Percentiles rank a stretch among this genome's conserved stretches.
Evolutionary conservation across 2,329 filamentous ascomycete genomes (phyloP).

Genomic region (Dryadomyces quercus-mongolicae): DNA sequence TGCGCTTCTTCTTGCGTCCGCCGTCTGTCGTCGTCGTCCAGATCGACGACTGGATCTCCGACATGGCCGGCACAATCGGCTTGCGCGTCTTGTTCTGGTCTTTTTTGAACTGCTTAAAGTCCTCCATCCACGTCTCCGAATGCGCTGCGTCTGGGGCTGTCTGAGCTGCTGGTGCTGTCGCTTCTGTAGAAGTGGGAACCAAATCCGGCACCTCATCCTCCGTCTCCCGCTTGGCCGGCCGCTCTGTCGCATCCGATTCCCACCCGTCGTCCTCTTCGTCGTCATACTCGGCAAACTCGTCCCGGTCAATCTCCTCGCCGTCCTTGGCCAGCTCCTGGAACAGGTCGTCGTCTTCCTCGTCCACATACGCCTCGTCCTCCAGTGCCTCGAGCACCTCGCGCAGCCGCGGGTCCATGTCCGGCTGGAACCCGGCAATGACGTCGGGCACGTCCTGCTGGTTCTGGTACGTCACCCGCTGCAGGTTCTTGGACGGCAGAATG

Average conservation of each 20-base stretch:
- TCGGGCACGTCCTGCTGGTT: slow-evolving; percentile 90
- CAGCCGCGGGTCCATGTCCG: slow-evolving; percentile 91
- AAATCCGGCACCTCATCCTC: slow-evolving; percentile 33
- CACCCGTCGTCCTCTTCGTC: slow-evolving; percentile 75
- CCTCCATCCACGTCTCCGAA: slow-evolving; percentile 60
- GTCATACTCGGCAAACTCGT: slow-evolving; percentile 63
- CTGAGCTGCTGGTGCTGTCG: neutral
- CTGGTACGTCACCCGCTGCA: slow-evolving; percentile 70
- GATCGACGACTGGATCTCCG: slow-evolving; percentile 56
- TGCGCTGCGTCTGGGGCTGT: neutral
- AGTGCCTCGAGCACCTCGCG: slow-evolving; percentile 86
- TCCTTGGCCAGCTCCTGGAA: slow-evolving; percentile 47
- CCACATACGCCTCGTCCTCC: slow-evolving; percentile 91
- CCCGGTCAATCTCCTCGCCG: slow-evolving; percentile 41
- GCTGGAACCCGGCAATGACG: slow-evolving; percentile 83
- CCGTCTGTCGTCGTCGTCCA: slow-evolving; percentile 68
- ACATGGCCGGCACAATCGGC: slow-evolving; percentile 33
- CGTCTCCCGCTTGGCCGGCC: slow-evolving; percentile 44
- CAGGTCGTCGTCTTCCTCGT: slow-evolving; percentile 75
- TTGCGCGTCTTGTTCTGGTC: slow-evolving; percentile 42
- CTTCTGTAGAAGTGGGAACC: slow-evolving; percentile 21
- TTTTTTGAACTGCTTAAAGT: slow-evolving; percentile 92
- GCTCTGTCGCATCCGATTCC: slow-evolving; percentile 90
- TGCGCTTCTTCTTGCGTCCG: slow-evolving; percentile 83
- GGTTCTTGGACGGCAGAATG: slow-evolving; percentile 67